Conservation (phyloP, 2,329 filamentous ascomycete genomes). For the Pseudopyrenochaeta lycopersici region DNA sequence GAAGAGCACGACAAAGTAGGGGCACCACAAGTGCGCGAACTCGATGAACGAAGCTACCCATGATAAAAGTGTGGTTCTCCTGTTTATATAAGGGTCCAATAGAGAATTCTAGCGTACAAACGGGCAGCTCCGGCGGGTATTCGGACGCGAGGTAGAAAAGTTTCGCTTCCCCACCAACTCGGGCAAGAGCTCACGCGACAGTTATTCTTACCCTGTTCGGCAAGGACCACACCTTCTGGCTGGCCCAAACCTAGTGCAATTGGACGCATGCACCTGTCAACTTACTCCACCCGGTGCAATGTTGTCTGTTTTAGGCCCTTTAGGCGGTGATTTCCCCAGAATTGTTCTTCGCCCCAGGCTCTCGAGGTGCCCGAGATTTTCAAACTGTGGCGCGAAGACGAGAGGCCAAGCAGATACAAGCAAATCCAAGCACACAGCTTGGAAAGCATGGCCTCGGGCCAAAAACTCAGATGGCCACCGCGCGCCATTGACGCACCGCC, state of each 20-base stretch:
- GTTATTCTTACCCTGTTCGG: slow-evolving; percentile 12
- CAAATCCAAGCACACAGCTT: slow-evolving; percentile 16
- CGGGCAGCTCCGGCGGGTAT: slow-evolving; percentile 27
- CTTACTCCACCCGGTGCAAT: slow-evolving; percentile 1
- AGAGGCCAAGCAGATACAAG: slow-evolving; percentile 28
- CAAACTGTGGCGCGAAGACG: slow-evolving; percentile 15
- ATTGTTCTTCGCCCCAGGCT: background rate
- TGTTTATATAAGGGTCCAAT: slow-evolving; percentile 30
- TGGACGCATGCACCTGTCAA: background rate
- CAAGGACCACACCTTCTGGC: slow-evolving; percentile 1
- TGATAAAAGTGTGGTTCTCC: background rate
- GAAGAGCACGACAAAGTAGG: slow-evolving; percentile 2
- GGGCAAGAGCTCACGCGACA: slow-evolving; percentile 26
- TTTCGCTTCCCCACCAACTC: slow-evolving; percentile 22
- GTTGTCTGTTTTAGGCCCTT: background rate
- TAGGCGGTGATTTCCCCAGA: slow-evolving; percentile 10
- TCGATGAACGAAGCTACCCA: slow-evolving; percentile 14
- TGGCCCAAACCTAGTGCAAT: slow-evolving; percentile 12
- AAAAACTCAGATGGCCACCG: background rate
- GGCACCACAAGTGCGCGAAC: slow-evolving; percentile 11
- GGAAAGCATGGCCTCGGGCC: slow-evolving; percentile 10
- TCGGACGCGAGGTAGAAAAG: slow-evolving; percentile 17
- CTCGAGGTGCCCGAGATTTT: background rate
- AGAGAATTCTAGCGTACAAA: slow-evolving; percentile 33
- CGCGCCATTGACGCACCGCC: slow-evolving; percentile 9